Base-by-base conservation (phyloP, 2,329 filamentous ascomycete species). In the Monosporascus ibericus region DNA sequence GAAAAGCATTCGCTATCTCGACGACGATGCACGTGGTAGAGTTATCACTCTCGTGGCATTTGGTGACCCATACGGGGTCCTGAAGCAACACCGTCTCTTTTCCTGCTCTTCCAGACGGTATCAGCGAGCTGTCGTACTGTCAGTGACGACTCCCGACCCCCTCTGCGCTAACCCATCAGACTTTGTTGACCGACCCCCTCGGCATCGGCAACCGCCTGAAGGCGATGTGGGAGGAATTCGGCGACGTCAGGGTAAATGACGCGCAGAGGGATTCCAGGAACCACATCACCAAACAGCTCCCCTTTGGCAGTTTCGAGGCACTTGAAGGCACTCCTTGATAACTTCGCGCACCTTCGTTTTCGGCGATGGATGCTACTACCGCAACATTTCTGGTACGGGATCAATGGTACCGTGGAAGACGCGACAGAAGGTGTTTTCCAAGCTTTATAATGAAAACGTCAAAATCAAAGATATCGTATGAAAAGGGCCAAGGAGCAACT, bases 321-420 rank as follows among this genome's bases (percentile, higher is more conserved):
- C 25, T 22, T 59, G 15, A 34, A 25, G 6, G 52, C 57, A 18
- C 52, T 60, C 6, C 52, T 44, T 14, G 54, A 42, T 38, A 55
- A 59, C 39, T 48, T 56, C n/a, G 8, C 44, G 6, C 22, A 52
- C 4, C 55, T 55, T 36, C 55, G 56, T 49, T n/a, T 56, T 17
- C 44, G 52, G 40, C 52, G 58, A 6, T 60, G 58, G 58, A 52
- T 58, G 53, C 36, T 60, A 17, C 59, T 55, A 17, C 57, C 58
- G 34, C 24, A 59, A 42, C 58, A 60, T 15, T 60, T 60, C 44
- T 60, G 58, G 57, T 60, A 60, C 11, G 58, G 58, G 7, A 55
- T 56, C 7, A 56, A 60, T 22, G 58, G 51, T 7, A 60, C 47
- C n/a, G 54, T 57, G 18, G 44, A 20, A 27, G 8, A n/a, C 17